These are phyloP conservation scores for Pseudoperonospora humuli DNA, from an alignment of 352 stramenopile species.

Conservation along the genomic window DNA sequence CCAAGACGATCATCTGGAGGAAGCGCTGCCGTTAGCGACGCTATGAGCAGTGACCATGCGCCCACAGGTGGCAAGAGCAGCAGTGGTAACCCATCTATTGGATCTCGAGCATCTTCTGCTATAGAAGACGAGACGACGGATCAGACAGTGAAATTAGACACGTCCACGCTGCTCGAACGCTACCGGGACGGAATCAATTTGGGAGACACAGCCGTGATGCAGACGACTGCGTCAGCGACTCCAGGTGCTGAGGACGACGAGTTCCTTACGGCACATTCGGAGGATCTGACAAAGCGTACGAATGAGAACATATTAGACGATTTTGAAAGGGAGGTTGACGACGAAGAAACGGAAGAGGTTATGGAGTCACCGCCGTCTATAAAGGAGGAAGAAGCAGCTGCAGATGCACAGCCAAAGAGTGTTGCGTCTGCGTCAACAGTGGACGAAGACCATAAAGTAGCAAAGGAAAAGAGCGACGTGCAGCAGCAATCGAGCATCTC, in stretches of 20 bases:
- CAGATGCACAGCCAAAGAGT: neutral
- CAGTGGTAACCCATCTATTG: conserved; percentile 8
- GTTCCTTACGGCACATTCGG: conserved; percentile 23
- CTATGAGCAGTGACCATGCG: conserved; percentile 4
- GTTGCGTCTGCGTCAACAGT: neutral
- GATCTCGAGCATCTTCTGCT: conserved; percentile 11
- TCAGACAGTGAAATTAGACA: conserved; percentile 18
- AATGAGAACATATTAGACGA: conserved; percentile 5
- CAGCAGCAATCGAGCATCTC: conserved; percentile 7
- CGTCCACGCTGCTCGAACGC: conserved; percentile 22
- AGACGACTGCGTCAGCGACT: conserved; percentile 15
- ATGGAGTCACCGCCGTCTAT: neutral
- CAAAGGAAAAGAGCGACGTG: conserved; percentile 17
- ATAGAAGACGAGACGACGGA: neutral
- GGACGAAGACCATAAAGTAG: conserved; percentile 7
- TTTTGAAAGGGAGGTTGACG: conserved; percentile 2
- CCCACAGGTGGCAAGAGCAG: conserved; percentile 17
- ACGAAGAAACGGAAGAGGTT: conserved; percentile 9
- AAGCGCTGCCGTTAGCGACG: conserved; percentile 4
- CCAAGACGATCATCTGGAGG: conserved; percentile 6
- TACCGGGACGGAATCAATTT: conserved; percentile 26
- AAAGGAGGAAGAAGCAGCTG: conserved; percentile 9
- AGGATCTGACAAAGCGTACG: conserved; percentile 8
- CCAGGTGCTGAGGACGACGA: conserved; percentile 22
- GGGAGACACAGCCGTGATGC: conserved; percentile 13